phyloP scores from a whole-genome alignment of 2,329 filamentous ascomycete species.

The Exophiala spinifera region DNA sequence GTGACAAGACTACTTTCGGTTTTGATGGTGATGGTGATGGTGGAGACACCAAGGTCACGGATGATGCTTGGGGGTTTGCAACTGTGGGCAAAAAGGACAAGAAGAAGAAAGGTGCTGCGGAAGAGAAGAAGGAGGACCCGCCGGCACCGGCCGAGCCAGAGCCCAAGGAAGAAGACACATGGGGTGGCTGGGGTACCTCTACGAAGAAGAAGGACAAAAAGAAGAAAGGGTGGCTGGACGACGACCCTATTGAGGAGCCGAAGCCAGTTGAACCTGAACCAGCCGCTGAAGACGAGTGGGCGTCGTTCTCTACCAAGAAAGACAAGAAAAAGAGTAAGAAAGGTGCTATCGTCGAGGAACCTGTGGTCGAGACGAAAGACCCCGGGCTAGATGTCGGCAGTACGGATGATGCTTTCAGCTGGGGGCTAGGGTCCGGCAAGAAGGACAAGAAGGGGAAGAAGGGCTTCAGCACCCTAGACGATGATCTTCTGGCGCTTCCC shows the following conservation, averaged over 20 bases:
- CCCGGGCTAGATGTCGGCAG: constrained; percentile 7
- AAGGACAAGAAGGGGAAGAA: constrained; percentile 40
- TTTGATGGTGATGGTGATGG: constrained; percentile 48
- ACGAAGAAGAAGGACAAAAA: constrained; percentile 48
- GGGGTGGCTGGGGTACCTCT: constrained; percentile 33
- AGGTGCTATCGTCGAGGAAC: constrained; percentile 22
- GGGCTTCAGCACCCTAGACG: constrained; percentile 30
- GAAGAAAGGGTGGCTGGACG: constrained; percentile 33
- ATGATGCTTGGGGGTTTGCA: constrained; percentile 40
- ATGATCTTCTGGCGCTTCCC: constrained; percentile 32
- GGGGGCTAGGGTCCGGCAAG: constrained; percentile 39
- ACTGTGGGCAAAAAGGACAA: constrained; percentile 44
- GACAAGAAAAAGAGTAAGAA: constrained; percentile 36
- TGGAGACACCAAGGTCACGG: constrained; percentile 38
- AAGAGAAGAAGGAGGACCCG: constrained; percentile 37
- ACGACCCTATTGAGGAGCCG: constrained; percentile 28
- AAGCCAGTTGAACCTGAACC: constrained; percentile 30
- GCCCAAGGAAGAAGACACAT: constrained; percentile 33
- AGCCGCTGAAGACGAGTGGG: constrained; percentile 31
- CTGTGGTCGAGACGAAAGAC: constrained; percentile 17
- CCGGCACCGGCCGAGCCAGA: constrained; percentile 23
- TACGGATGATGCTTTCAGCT: constrained; percentile 21
- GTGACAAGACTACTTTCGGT: constrained; percentile 39
- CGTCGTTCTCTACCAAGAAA: constrained; percentile 28
- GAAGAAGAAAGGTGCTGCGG: constrained; percentile 43